A percentile compares a stretch with the other conserved stretches of the same genome.
Evolutionary conservation across 2,329 filamentous ascomycete species (phyloP).

Genomic region (Cucurbitaria berberidis): DNA sequence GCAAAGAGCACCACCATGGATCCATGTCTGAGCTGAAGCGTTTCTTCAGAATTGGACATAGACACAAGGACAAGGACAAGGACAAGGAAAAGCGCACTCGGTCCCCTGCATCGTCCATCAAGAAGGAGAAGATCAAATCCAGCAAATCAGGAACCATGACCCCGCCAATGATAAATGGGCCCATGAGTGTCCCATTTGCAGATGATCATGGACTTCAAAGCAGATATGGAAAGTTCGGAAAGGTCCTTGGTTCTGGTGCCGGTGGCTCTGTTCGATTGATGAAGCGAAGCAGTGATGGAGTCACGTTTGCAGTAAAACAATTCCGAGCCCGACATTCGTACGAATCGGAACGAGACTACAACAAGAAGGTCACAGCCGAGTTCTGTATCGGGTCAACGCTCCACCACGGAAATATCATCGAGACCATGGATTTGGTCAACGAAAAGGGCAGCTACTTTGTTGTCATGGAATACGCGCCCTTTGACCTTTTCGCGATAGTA

Average conservation of each 20-base stretch:
- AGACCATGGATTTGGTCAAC: conserved; percentile 94
- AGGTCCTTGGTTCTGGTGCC: conserved; percentile 89
- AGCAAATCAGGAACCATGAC: conserved; percentile 47
- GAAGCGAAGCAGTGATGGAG: conserved; percentile 89
- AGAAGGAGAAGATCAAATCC: conserved; percentile 58
- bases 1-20: conserved; percentile 60
- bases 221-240: conserved; percentile 95
- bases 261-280: conserved; percentile 93
- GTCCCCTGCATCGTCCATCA: conserved; percentile 67
- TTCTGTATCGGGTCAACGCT: conserved; percentile 97
- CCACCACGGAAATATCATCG: conserved; percentile 97
- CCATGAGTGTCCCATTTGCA: conserved; percentile 74
- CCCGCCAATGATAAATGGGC: conserved; percentile 42
- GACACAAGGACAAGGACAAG: conserved; percentile 58
- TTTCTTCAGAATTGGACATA: conserved; percentile 85
- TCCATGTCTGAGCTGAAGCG: conserved; percentile 96
- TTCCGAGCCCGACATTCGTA: conserved; percentile 91
- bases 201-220: conserved; percentile 90
- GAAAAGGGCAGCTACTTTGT: conserved; percentile 96
- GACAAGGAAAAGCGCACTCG: conserved; percentile 59
- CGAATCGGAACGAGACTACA: conserved; percentile 93
- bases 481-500: conserved; percentile 93
- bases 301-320: conserved; percentile 97
- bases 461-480: conserved; percentile 98
- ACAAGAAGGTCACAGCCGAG: conserved; percentile 97